These are phyloP conservation scores for Neurospora sp. DNA, from an alignment of 2,329 filamentous ascomycete genomes.

Conservation along the genomic window DNA sequence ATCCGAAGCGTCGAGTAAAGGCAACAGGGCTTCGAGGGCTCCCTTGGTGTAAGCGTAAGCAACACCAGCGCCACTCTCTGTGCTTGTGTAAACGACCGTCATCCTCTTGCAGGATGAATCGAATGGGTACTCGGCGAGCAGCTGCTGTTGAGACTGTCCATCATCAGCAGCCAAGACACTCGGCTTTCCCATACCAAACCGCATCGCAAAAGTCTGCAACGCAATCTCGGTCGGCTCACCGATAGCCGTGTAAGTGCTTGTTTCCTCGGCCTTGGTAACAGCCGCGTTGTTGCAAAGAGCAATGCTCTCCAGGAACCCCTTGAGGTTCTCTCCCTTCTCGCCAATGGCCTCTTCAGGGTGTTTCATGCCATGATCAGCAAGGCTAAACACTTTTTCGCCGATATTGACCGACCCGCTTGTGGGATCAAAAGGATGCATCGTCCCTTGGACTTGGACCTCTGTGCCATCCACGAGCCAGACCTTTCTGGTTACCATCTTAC, in stretches of 20 bases:
- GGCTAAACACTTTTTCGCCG: conserved; percentile 17
- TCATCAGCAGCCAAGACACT: conserved; percentile 26
- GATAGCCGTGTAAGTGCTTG: conserved; percentile 45
- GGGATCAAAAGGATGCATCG: conserved; percentile 51
- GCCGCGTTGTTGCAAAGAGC: conserved; percentile 52
- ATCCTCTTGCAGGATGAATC: conserved; percentile 66
- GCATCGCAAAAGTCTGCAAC: conserved; percentile 61
- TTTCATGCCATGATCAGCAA: conserved; percentile 24
- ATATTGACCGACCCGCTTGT: conserved; percentile 38
- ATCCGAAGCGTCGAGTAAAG: conserved; percentile 38
- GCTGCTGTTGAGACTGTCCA: conserved; percentile 21
- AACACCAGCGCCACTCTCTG: conserved; percentile 16
- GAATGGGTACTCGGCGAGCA: conserved; percentile 60
- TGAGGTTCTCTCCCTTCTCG: conserved; percentile 23
- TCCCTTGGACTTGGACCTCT: conserved; percentile 41
- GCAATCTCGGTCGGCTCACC: conserved; percentile 67
- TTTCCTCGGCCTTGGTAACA: conserved; percentile 34
- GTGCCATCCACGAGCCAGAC: conserved; percentile 49
- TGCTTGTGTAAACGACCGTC: conserved; percentile 53
- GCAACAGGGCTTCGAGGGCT: conserved; percentile 46
- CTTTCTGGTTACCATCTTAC: conserved; percentile 56
- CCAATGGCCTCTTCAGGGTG: conserved; percentile 2
- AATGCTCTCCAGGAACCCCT: conserved; percentile 41
- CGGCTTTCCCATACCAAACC: conserved; percentile 46
- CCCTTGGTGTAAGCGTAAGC: conserved; percentile 46